phyloP scores from a whole-genome alignment of 1,284 basidiomycete genomes.

The Melampsora abietis-canadensis region DNA sequence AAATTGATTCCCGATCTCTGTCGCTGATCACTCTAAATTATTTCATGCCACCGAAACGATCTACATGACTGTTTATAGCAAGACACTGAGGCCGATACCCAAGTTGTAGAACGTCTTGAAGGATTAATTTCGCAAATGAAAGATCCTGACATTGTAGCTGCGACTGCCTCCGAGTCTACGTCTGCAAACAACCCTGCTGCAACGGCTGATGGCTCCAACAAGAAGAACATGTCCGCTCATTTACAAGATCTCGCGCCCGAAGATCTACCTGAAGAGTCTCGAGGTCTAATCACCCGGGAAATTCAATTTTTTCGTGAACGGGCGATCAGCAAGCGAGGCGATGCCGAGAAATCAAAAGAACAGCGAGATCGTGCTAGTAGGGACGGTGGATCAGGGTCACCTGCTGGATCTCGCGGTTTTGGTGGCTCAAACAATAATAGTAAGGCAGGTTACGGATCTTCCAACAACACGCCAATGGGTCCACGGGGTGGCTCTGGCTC shows the following conservation, averaged over 20 bases:
- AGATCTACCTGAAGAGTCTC: conserved; percentile 50
- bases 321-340: conserved; percentile 47
- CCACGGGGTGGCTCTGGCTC: conserved; percentile 13
- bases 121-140: conserved; percentile 42
- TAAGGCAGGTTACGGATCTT: conserved; percentile 35
- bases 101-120: conserved; percentile 40
- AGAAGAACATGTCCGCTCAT: conserved; percentile 45
- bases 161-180: conserved; percentile 20
- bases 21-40: background rate
- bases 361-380: conserved; percentile 44
- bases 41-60: background rate
- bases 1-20: background rate
- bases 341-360: conserved; percentile 45
- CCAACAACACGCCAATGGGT: conserved; percentile 40
- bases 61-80: conserved; percentile 14
- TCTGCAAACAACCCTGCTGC: conserved; percentile 23
- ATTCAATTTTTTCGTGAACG: conserved; percentile 51
- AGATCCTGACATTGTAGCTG: conserved; percentile 40
- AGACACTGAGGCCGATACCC: conserved; percentile 42
- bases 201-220: conserved; percentile 1
- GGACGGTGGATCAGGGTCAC: conserved; percentile 38
- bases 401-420: conserved; percentile 31
- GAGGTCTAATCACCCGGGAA: conserved; percentile 49
- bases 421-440: conserved; percentile 21
- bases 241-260: conserved; percentile 51